Base-by-base conservation (phyloP, 768 basidiomycete genomes). In the Amanita muscaria region DNA sequence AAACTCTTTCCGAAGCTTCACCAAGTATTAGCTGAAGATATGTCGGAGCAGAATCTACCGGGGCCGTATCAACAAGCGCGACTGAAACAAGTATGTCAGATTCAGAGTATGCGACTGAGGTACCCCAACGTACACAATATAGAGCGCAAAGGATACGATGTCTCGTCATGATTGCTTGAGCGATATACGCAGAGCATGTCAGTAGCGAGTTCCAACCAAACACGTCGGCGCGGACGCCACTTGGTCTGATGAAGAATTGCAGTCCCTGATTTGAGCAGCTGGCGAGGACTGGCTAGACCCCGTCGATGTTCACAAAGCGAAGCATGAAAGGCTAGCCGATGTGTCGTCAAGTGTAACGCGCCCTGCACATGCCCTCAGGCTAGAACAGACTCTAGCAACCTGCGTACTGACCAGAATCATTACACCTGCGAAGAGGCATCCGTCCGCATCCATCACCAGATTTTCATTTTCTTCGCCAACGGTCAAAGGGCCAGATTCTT, bases 251-350 rank as follows among this genome's bases (percentile, higher is more conserved):
- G 72, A 22, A 77, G 58, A 1, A 69, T 61, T 3, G 71, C 74
- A 2, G 76, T 59, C 1, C 79, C 80, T 11, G 71, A 51, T 52
- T 70, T 74, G 36, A 82, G 59, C 14, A 73, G 47, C 30, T 68
- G 60, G 16, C 63, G 57, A 5, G 56, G 46, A 10, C 55, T 51
- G 6, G 50, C 46, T 27, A 62, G 46, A 34, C 59, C 66, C 4
- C 67, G 62, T n/a, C 59, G 55, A 19, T 66, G 64, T 0, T 74
- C 65, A 12, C 77, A 67, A 15, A 84, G 57, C 8, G 78, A 70
- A 2, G 81, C 81, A 52, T 83, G 80, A 56, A 84, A 84, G 0
- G 77, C 63, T 15, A 83, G 49, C 3, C 81, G 71, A 57, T 82
- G 79, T 0, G 77, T 79, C 1, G 81, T 84, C 15, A 83, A 56